Percentiles rank a stretch among this genome's conserved stretches.
phyloP scores from a whole-genome alignment of 257 asterid genomes.

The Thymus mandschuricus region DNA sequence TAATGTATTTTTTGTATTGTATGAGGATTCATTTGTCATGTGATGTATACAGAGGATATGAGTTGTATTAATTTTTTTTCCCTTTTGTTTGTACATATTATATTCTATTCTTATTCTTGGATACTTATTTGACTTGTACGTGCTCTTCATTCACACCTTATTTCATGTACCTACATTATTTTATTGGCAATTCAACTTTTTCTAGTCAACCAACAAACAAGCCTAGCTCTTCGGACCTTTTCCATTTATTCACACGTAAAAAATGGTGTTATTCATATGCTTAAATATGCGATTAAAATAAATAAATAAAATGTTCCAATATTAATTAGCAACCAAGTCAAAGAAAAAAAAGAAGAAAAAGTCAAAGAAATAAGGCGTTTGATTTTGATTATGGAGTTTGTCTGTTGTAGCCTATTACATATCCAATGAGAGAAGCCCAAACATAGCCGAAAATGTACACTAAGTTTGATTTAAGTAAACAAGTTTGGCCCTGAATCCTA shows the following conservation, averaged over 20 bases:
- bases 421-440: no score
- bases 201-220: background rate
- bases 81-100: background rate
- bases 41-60: background rate
- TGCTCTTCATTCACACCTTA: background rate
- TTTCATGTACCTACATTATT: background rate
- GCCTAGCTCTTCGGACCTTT: background rate
- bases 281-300: background rate
- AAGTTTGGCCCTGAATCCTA: no score
- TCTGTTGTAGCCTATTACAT: no score
- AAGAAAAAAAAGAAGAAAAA: background rate
- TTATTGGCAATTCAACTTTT: background rate
- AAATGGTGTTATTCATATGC: no score
- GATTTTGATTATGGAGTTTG: background rate
- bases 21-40: constrained; percentile 1
- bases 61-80: background rate
- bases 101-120: background rate
- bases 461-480: no score
- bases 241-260: background rate
- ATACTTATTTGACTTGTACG: background rate
- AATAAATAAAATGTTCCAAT: background rate
- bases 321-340: background rate
- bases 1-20: background rate
- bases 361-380: background rate
- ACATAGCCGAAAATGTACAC: no score